Conservation (phyloP, 176 grass and related monocot species). For the Stipa capillata region DNA sequence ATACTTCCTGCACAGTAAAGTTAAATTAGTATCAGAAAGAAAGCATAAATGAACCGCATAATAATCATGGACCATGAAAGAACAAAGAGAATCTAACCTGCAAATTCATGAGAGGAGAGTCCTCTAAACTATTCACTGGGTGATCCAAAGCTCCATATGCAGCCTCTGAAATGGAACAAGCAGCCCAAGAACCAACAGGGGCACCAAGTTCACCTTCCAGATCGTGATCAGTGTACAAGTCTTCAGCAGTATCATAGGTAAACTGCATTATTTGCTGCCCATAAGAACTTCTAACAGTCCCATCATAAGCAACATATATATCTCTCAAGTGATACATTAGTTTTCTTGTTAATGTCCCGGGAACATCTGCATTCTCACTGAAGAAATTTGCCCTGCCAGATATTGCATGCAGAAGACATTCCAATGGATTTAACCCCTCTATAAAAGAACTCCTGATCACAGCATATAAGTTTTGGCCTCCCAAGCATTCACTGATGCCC, state of each 20-base stretch:
- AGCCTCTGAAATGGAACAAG: slow-evolving; percentile 89
- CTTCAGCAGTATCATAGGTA: slow-evolving; percentile 48
- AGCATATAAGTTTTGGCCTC: slow-evolving; percentile 49
- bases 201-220: slow-evolving; percentile 40
- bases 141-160: slow-evolving; percentile 91
- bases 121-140: slow-evolving; percentile 66
- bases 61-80: background rate
- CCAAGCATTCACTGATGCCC: background rate
- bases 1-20: slow-evolving; percentile 59
- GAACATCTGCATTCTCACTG: slow-evolving; percentile 76
- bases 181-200: slow-evolving; percentile 82
- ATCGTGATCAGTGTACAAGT: background rate
- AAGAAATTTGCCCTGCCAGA: slow-evolving; percentile 76
- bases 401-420: slow-evolving; percentile 76
- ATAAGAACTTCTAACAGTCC: slow-evolving; percentile 73
- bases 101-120: slow-evolving; percentile 73
- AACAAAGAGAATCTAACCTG: slow-evolving; percentile 46
- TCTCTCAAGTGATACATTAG: slow-evolving; percentile 89
- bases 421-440: slow-evolving; percentile 78
- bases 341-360: slow-evolving; percentile 69
- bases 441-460: slow-evolving; percentile 68
- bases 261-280: slow-evolving; percentile 74
- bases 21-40: slow-evolving; percentile 1
- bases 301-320: slow-evolving; percentile 82
- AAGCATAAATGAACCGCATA: background rate